Evolutionary conservation across 805 yeast genomes (phyloP), one percentile per base, ranked within the genome.

Genomic region (Wilhelminamyces savonicus): DNA sequence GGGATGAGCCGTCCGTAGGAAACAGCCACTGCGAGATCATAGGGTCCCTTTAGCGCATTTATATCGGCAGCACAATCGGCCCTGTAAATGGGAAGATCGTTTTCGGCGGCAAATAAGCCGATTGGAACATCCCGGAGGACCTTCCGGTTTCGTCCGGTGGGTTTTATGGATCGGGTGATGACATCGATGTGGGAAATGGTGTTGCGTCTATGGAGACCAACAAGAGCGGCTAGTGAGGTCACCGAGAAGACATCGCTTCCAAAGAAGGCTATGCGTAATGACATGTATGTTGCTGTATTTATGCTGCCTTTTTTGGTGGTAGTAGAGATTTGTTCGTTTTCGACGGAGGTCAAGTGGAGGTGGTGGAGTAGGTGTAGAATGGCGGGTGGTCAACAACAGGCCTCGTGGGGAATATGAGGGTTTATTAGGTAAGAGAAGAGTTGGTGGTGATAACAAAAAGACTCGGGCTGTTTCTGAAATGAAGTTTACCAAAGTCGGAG

Each of bases 1-100:
- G 97, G 97, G 4, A 92, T 86, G 26, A 90, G 60, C 29, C 67
- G 66, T 0, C 97, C 98, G 52, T 77, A 92, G 0, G 97, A 86
- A 1, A 87, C 97, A 0, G 97, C 97, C n/a, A 92, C 66, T 1
- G 87, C 80, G 40, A 87, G 49, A 38, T 82, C 73, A 50, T 70
- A 79, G 2, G 51, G 32, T 2, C 50, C 34, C 0, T 36, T 27
- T 3, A 48, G 34, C 26, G 43, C 37, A 29, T 41, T 28, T 10
- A 64, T 70, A 16, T 72, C 79, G 0, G 40, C 27, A 1, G 52
- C 43, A 1, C 65, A 44, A 30, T 79, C 87, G 1, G 82, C 84
- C 22, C 81, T 52, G 7, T 59, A 46, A 1, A 76, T 32, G 1
- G 52, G 47, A 1, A 78, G 34, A 0, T 49, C 48, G 5, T 59